Base-by-base conservation (phyloP, 2,329 filamentous ascomycete species). In the Arthrobotrys sinensis region DNA sequence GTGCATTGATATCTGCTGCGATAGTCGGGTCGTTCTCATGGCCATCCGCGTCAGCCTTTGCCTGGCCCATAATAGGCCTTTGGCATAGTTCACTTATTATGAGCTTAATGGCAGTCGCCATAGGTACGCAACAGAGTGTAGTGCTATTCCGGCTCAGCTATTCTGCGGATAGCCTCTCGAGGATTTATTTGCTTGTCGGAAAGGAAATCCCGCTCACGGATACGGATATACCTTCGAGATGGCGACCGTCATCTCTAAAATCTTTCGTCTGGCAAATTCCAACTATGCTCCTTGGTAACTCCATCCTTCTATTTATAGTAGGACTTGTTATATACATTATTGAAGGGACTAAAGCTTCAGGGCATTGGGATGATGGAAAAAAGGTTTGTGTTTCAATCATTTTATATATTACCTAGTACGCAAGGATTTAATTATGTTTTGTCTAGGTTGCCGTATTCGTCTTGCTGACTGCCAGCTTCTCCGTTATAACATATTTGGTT, bases 181-280 rank as follows among this genome's bases (percentile, higher is more conserved):
- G 43, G 14, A 46, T 46, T 4, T n/a, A n/a, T 14, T 46, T 19
- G 16, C 43, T 46, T 46, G 16, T 46, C 16, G 43, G 43, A n/a
- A 46, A 46, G 16, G 43, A 46, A 46, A 19, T 46, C 14, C 16
- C 16, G 43, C 43, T 46, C 43, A 46, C 16, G 43, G 43, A 36
- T 10, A 36, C 34, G 34, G 34, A 19, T n/a, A 46, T 46, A 19
- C 43, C 43, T 14, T 19, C 43, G 12, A 19, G 16, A 19, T 46
- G 43, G 43, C 43, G 16, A 5, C 43, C 43, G 43, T 46, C 43
- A n/a, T 46, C 43, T n/a, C 12, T 19, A 46, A 46, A 46, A 46
- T 46, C 43, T 19, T 46, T 46, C 43, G 43, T 46, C 43, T 46
- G 43, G 43, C 43, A 46, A 46, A 46, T 46, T n/a, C 43, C 43